These are phyloP conservation scores for Tilletia caries DNA, from an alignment of 1,284 basidiomycete species.

Conservation along the genomic window DNA sequence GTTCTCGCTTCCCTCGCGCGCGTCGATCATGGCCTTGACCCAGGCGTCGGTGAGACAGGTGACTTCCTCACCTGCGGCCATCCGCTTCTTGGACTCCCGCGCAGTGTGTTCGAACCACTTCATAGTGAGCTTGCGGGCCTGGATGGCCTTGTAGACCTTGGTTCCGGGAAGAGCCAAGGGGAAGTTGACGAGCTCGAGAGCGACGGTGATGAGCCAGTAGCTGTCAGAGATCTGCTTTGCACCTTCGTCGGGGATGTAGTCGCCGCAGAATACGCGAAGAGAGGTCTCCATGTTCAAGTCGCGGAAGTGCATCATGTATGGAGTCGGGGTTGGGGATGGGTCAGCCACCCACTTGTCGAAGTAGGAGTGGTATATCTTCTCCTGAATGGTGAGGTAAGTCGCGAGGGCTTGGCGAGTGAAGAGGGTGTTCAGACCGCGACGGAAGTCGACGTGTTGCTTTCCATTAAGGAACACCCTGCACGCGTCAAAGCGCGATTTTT, in stretches of 20 bases:
- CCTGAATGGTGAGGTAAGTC: slow-evolving; percentile 83
- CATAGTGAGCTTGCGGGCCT: slow-evolving; percentile 85
- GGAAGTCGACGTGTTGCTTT: slow-evolving; percentile 89
- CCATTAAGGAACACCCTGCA: slow-evolving; percentile 93
- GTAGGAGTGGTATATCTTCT: slow-evolving; percentile 75
- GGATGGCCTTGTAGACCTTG: slow-evolving; percentile 89
- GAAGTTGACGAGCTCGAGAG: slow-evolving; percentile 98
- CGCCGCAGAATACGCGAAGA: slow-evolving; percentile 87
- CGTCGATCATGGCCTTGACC: slow-evolving; percentile 70
- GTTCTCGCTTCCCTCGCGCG: slow-evolving; percentile 62
- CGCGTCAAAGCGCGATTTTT: slow-evolving; percentile 18
- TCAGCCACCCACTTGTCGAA: slow-evolving; percentile 59
- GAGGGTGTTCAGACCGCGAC: slow-evolving; percentile 81
- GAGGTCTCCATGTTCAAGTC: slow-evolving; percentile 97
- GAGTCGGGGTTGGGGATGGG: slow-evolving; percentile 41
- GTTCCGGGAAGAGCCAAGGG: slow-evolving; percentile 76
- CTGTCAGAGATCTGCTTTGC: slow-evolving; percentile 79
- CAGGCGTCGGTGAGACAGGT: slow-evolving; percentile 90
- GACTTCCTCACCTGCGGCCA: slow-evolving; percentile 77
- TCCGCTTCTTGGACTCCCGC: slow-evolving; percentile 72
- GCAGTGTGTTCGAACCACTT: slow-evolving; percentile 79
- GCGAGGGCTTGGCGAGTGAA: slow-evolving; percentile 93
- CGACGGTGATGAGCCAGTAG: slow-evolving; percentile 93
- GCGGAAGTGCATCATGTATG: slow-evolving; percentile 83
- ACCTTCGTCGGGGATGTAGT: slow-evolving; percentile 77